Evolutionary conservation across 352 stramenopile species (phyloP), one percentile per base, ranked within the genome.

Genomic region (Pythium vanterpoolii): DNA sequence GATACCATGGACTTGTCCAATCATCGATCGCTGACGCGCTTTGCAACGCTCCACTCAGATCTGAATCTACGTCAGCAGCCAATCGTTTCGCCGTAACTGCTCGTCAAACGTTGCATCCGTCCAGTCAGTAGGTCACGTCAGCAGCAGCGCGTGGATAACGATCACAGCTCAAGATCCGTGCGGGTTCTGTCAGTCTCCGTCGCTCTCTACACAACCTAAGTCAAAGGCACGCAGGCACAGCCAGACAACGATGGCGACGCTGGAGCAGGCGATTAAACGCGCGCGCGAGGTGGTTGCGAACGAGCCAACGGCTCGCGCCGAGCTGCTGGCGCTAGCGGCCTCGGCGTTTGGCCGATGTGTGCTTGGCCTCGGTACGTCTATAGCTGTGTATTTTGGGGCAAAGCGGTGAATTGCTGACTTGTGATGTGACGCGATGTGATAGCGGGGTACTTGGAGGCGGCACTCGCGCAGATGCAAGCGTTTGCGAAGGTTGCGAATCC

Each of bases 311-410:
- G 44, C 64, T 18, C 47, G 34, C n/a, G 42, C 61, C n/a, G 27
- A 57, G 46, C 34, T 79, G n/a, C 60, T 39, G 21, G 9, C 34
- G 33, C 65, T 79, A 21, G 56, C 68, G 9, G 33, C 46, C 16
- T 73, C 74, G 27, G 75, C 78, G 9, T 83, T 88, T 48, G 85
- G 82, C 13, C 82, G 82, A 26, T 94, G 85, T 39, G 79, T 88
- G 44, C 79, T 94, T 27, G 80, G 85, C 36, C 71, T 91, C 7
- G 80, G 84, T 94, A 64, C 33, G 66, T 53, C n/a, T 51, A 5
- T 3, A 2, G 3, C 31, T 5, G 11, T 47, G 4, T 4, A 4
- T 6, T 34, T 21, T n/a, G 6, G 14, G 26, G 14, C 13, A 30
- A 14, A 55, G 16, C 10, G 21, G 3, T 16, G 31, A 24, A 27